Evolutionary conservation across 352 stramenopile genomes (phyloP).

Genomic region (Phytophthora sojae): DNA sequence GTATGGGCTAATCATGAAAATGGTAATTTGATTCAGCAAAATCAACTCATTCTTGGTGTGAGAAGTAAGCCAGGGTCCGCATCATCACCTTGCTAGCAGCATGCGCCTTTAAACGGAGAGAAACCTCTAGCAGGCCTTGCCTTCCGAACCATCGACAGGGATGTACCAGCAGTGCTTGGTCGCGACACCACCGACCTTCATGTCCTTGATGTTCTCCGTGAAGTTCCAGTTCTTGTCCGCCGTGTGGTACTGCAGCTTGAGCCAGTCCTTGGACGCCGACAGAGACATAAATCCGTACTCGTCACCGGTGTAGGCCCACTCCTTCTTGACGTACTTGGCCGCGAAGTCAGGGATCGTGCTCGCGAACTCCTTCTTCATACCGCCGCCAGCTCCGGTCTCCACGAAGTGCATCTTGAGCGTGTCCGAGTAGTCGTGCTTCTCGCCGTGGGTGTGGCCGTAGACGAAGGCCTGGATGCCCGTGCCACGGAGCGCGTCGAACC

Average conservation of each 20-base stretch:
- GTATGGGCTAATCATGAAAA: too few species aligned
- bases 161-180: slow-evolving; percentile 1
- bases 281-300: slow-evolving; percentile 15
- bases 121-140: slow-evolving; percentile 9
- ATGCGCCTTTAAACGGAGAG: too few species aligned
- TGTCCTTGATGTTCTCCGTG: slow-evolving; percentile 1
- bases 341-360: slow-evolving; percentile 1
- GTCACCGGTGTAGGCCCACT: slow-evolving; percentile 6
- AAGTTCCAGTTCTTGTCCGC: slow-evolving; percentile 5
- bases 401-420: slow-evolving; percentile 27
- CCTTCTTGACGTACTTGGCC: slow-evolving; percentile 6
- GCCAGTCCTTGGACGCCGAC: neutral
- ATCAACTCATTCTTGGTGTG: too few species aligned
- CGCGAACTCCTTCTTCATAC: slow-evolving; percentile 3
- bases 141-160: slow-evolving; percentile 4
- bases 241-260: neutral
- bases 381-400: slow-evolving; percentile 11
- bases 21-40: too few species aligned
- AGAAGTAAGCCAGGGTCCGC: too few species aligned
- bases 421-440: slow-evolving; percentile 79
- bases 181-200: neutral
- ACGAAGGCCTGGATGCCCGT: slow-evolving; percentile 27
- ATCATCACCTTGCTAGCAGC: too few species aligned
- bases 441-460: slow-evolving; percentile 73
- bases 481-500: neutral